Evolutionary conservation across 257 asterid genomes (phyloP).

Genomic region (Schizonepeta tenuifolia): DNA sequence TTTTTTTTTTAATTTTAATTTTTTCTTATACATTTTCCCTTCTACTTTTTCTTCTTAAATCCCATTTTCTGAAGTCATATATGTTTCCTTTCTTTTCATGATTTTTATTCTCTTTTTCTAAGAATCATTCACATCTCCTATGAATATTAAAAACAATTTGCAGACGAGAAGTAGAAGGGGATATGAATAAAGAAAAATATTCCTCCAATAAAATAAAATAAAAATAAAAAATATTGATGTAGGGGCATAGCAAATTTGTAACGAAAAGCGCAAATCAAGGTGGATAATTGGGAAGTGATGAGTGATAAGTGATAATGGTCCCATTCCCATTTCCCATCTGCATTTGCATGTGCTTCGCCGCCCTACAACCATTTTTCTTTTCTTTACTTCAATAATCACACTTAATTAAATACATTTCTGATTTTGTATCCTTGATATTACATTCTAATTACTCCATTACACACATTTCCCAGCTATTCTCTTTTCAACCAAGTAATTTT

Average conservation of each 20-base stretch:
- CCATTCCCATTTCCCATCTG: slow-evolving; percentile 32
- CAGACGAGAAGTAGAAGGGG: too few relatives aligned
- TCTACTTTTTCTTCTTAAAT: too few relatives aligned
- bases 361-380: slow-evolving; percentile 22
- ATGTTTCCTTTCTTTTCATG: too few relatives aligned
- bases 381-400: background rate
- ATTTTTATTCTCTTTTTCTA: too few relatives aligned
- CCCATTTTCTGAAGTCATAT: too few relatives aligned
- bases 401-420: too few relatives aligned
- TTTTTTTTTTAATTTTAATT: too few relatives aligned
- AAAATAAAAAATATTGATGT: background rate
- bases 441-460: background rate
- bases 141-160: too few relatives aligned
- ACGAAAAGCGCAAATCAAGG: slow-evolving; percentile 44
- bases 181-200: too few relatives aligned
- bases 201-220: too few relatives aligned
- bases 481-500: background rate
- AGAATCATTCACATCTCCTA: too few relatives aligned
- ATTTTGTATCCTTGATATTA: background rate
- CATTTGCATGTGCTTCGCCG: slow-evolving; percentile 39
- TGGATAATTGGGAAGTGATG: slow-evolving; percentile 23
- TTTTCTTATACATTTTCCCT: too few relatives aligned
- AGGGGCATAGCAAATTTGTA: background rate
- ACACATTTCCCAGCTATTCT: background rate
- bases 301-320: slow-evolving; percentile 22